These are phyloP conservation scores for Phaeotremella fagi DNA, from an alignment of 768 basidiomycete species.

Conservation along the genomic window DNA sequence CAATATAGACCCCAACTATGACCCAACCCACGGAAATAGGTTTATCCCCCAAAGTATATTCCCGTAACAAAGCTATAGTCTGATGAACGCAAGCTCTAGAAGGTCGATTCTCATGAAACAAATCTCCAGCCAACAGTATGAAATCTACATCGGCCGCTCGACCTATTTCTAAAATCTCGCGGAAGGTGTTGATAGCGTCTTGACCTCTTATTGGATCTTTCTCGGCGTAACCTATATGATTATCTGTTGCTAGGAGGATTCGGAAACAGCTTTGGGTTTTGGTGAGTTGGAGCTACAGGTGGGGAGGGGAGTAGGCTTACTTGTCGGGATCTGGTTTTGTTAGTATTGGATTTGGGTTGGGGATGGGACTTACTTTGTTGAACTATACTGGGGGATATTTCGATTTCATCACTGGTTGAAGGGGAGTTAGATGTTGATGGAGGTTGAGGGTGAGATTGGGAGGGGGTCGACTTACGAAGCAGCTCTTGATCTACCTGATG, in stretches of 20 bases:
- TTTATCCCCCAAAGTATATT: slow-evolving; percentile 81
- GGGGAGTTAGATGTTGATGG: no score
- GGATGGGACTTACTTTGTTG: slow-evolving; percentile 20
- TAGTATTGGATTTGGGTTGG: background rate
- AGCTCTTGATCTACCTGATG: slow-evolving; percentile 1
- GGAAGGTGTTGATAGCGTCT: slow-evolving; percentile 92
- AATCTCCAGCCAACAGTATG: slow-evolving; percentile 86
- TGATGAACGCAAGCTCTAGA: slow-evolving; percentile 84
- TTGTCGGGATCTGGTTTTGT: slow-evolving; percentile 31
- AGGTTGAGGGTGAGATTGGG: no score
- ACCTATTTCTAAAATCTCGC: slow-evolving; percentile 85
- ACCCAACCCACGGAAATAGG: slow-evolving; percentile 59
- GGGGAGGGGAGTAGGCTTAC: slow-evolving; percentile 11
- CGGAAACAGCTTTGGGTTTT: slow-evolving; percentile 44
- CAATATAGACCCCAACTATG: background rate
- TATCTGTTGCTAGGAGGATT: slow-evolving; percentile 90
- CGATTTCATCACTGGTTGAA: slow-evolving; percentile 11
- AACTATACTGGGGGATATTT: slow-evolving; percentile 27
- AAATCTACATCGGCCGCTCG: slow-evolving; percentile 82
- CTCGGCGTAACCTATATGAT: slow-evolving; percentile 91
- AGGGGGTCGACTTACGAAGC: slow-evolving; percentile 6
- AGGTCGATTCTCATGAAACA: slow-evolving; percentile 97
- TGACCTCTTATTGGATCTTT: slow-evolving; percentile 89
- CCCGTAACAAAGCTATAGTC: slow-evolving; percentile 79
- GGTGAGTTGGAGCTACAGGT: background rate